Base-by-base conservation (phyloP, 2,329 filamentous ascomycete genomes). In the Trichophyton rubrum region DNA sequence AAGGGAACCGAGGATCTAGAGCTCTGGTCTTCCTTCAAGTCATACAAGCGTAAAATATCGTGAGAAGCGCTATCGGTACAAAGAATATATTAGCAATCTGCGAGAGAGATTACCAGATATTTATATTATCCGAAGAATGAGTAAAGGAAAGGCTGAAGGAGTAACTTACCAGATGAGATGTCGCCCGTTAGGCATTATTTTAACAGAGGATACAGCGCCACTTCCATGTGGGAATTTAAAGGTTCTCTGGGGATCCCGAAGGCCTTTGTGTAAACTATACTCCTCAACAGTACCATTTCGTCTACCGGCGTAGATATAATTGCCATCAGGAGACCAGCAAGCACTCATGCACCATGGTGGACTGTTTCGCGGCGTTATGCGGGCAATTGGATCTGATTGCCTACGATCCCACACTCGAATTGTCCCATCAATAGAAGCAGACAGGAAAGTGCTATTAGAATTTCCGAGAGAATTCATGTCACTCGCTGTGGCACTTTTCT, bases 301-400 rank as follows among this genome's bases (percentile, higher is more conserved):
- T 30, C 93, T 81, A 0, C 93, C 93, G 0, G 88, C 91, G 74
- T 96, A 99, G 67, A 99, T 91, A 73, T 84, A 90, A 74, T 97
- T 97, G 13, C 93, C 93, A 71, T 96, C 89, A 0, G 90, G 90
- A 60, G 88, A 92, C 93, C 93, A 99, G 76, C 90, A 96, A 0
- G 90, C 90, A 66, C 89, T 91, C 85, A 96, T 96, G 73, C 92
- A 97, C 92, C 92, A 99, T 0, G 92, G 93, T 0, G 93, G 92
- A 0, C 90, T 88, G 9, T 84, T 82, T 9, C 85, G 80, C 17
- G 88, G 89, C 1, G 80, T 79, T 61, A 97, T 92, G 30, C 86
- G 84, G 2, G 93, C 90, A 1, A 96, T 80, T 0, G 92, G 87
- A 40, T 86, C 82, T 0, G 82, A 82, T 64, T 88, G 83, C 20